Evolutionary conservation across 2,329 filamentous ascomycete genomes (phyloP).

Genomic region (Zymoseptoria ardabiliae): DNA sequence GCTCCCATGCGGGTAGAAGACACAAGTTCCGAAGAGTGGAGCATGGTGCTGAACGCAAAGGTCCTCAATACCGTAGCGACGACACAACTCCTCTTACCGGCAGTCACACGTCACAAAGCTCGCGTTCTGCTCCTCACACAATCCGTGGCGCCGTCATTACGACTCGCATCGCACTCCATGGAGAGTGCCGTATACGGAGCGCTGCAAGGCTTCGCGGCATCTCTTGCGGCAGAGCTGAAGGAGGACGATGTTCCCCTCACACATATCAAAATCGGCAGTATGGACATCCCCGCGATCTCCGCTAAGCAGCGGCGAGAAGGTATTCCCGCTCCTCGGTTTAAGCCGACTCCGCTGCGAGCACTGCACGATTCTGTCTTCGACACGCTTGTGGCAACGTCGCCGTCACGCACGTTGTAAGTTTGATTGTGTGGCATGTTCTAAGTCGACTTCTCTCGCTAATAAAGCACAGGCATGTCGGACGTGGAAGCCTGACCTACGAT

Average conservation of each 20-base stretch:
- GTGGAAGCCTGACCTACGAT: slow-evolving; percentile 77
- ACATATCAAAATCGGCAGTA: slow-evolving; percentile 78
- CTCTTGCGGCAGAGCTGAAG: slow-evolving; percentile 69
- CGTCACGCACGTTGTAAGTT: slow-evolving; percentile 49
- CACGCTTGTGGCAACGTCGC: slow-evolving; percentile 61
- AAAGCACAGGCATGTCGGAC: slow-evolving; percentile 56
- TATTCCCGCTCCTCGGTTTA: slow-evolving; percentile 28
- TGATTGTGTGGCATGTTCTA: background rate
- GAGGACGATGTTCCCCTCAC: slow-evolving; percentile 71
- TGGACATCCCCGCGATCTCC: slow-evolving; percentile 67
- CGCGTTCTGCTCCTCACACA: slow-evolving; percentile 71
- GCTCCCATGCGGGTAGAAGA: slow-evolving; percentile 68
- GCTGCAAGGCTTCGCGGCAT: slow-evolving; percentile 76
- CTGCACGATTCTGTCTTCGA: slow-evolving; percentile 88
- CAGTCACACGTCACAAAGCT: slow-evolving; percentile 49
- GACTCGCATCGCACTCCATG: slow-evolving; percentile 72
- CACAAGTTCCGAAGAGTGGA: slow-evolving; percentile 74
- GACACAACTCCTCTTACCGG: slow-evolving; percentile 71
- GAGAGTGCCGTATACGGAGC: slow-evolving; percentile 82
- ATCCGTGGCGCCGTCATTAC: slow-evolving; percentile 70
- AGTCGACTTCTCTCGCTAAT: background rate
- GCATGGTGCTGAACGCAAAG: slow-evolving; percentile 86
- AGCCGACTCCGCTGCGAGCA: slow-evolving; percentile 59
- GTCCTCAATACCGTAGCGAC: slow-evolving; percentile 83
- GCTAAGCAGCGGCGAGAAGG: slow-evolving; percentile 32